Base-by-base conservation (phyloP, 352 stramenopile genomes). In the Globisporangium yorkense region DNA sequence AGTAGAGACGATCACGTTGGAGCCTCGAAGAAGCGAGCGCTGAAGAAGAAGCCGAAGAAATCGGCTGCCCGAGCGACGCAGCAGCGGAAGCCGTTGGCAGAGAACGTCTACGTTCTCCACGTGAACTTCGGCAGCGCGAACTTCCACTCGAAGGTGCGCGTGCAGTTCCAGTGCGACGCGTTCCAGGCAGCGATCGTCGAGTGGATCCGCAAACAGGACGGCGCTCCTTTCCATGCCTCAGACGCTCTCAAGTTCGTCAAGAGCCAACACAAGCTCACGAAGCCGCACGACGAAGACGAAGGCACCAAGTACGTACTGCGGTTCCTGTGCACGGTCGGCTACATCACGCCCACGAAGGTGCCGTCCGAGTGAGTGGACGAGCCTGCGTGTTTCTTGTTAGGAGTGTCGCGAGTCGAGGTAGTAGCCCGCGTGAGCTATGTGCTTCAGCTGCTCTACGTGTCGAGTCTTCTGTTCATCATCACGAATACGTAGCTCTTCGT, bases 401-500 rank as follows among this genome's bases (percentile, higher is more conserved):
- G 31, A 35, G 31, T 35, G 31, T 9, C 31, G 8, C 8, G 31
- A 35, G 31, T 27, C 24, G 24, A 27, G 24, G 24, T 27, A 27
- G 24, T 1, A 27, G 24, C 24, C 2, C 24, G 24, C 24, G 24
- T 27, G 24, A 27, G 24, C 24, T 27, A 27, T 27, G 24, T 27
- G 24, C 33, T 39, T 39, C 33, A 39, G 15, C 13, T 20, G 41
- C 41, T 46, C 41, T 46, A 16, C n/a, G 41, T 46, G 41, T 46
- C 24, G 33, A 56, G 20, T n/a, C 20, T 59, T 55, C 12, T 67
- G 35, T 89, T 89, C 50, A 68, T 76, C 61, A 89, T 69, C 10
- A 91, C 65, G 33, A 74, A 82, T 20, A 91, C 70, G 16, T 73
- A 53, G 12, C 68, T 61, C 45, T 80, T 71, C 1, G 79, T 87